Conservation (phyloP, 257 asterid genomes). For the Misopates orontium region DNA sequence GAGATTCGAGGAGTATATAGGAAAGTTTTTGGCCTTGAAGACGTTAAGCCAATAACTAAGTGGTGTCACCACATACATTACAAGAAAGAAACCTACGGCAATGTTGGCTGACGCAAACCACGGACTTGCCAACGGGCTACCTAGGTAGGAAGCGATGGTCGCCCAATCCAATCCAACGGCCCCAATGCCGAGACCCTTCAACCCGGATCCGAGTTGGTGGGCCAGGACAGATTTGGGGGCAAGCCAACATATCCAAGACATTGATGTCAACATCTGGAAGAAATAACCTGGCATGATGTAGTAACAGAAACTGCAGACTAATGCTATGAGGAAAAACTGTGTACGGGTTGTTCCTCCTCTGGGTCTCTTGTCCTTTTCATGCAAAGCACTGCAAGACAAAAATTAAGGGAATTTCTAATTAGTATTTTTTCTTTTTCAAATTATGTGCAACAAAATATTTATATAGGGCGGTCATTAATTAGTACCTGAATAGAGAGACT, state of each 20-base stretch:
- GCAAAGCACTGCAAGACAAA: slow-evolving; percentile 43
- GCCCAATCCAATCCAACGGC: slow-evolving; percentile 52
- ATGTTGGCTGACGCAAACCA: slow-evolving; percentile 55
- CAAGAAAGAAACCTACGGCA: slow-evolving; percentile 34
- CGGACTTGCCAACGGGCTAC: slow-evolving; percentile 57
- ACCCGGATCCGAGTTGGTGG: slow-evolving; percentile 54
- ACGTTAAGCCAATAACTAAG: slow-evolving; percentile 45
- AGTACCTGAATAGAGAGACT: slow-evolving; percentile 54
- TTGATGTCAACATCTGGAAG: slow-evolving; percentile 35
- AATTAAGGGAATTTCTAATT: no score
- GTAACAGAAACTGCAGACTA: slow-evolving; percentile 39
- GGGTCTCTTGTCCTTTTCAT: slow-evolving; percentile 44
- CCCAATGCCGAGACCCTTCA: slow-evolving; percentile 44
- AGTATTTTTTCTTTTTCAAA: no score
- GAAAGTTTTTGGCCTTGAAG: slow-evolving; percentile 51
- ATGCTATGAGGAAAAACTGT: slow-evolving; percentile 46
- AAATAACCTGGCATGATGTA: slow-evolving; percentile 43
- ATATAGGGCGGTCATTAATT: no score
- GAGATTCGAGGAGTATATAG: slow-evolving; percentile 36
- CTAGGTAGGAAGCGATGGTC: slow-evolving; percentile 42
- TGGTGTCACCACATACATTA: slow-evolving; percentile 42
- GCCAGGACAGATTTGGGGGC: slow-evolving; percentile 40
- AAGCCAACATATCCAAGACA: slow-evolving; percentile 59
- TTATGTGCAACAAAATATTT: no score
- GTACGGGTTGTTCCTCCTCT: slow-evolving; percentile 36